A percentile compares a stretch with the other conserved stretches of the same genome.
phyloP scores from a whole-genome alignment of 768 basidiomycete genomes.

The Suillus subalutaceus region DNA sequence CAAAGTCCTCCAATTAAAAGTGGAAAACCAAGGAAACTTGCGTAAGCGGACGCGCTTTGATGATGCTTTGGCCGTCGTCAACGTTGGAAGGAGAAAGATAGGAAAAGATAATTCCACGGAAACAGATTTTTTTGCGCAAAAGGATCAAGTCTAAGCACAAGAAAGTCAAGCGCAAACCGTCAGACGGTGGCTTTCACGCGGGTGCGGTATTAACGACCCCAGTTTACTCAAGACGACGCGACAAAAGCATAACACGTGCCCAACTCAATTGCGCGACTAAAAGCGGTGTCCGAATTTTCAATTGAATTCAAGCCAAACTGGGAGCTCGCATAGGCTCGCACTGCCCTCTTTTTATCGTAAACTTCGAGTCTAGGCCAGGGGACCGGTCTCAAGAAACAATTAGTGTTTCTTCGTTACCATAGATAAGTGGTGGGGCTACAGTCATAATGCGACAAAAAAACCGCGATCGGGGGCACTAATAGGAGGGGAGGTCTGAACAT shows the following conservation, averaged over 20 bases:
- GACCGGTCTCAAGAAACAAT: not conserved
- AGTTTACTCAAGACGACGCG: constrained; percentile 2
- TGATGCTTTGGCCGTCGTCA: constrained; percentile 5
- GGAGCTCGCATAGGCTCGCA: not conserved
- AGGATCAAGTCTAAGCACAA: constrained; percentile 9
- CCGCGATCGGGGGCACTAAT: not conserved
- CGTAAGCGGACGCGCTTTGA: constrained; percentile 14
- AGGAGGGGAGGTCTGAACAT: not conserved
- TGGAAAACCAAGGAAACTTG: constrained; percentile 9
- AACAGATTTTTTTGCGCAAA: not conserved
- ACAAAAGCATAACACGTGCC: constrained; percentile 6
- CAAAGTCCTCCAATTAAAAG: constrained; percentile 21
- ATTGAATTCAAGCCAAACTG: constrained; percentile 1
- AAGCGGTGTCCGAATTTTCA: constrained; percentile 1
- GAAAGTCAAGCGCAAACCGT: not conserved
- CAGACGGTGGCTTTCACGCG: not conserved
- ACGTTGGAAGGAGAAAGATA: constrained; percentile 8
- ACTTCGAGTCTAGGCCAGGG: not conserved
- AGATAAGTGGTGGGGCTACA: constrained; percentile 1
- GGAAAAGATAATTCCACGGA: constrained; percentile 14
- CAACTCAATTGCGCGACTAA: not conserved
- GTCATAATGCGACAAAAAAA: not conserved
- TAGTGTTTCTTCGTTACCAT: not conserved
- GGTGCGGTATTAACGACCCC: not conserved
- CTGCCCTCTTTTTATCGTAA: not conserved